Percentiles rank a stretch among this genome's conserved stretches.
Evolutionary conservation across 1,284 basidiomycete species (phyloP).

Genomic region (Peniophora sp.): DNA sequence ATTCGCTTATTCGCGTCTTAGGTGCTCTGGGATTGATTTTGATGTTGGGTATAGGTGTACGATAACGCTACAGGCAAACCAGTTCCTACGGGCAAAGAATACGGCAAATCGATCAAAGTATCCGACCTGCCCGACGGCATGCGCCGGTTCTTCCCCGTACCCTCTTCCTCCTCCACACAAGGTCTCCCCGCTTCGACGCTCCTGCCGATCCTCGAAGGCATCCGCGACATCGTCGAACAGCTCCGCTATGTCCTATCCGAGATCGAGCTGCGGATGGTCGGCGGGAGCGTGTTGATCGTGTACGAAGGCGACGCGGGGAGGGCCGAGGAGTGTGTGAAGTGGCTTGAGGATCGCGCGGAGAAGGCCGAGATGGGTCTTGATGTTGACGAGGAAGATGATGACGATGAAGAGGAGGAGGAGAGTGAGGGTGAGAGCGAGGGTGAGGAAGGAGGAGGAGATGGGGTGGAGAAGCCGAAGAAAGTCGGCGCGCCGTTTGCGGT

Average conservation of each 20-base stretch:
- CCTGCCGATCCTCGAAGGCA: conserved; percentile 48
- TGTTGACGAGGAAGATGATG: conserved; percentile 20
- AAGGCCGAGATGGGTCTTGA: conserved; percentile 28
- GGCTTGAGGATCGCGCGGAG: conserved; percentile 32
- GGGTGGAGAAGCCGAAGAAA: conserved; percentile 28
- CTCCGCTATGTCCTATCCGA: conserved; percentile 45
- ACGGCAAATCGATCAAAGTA: conserved; percentile 71
- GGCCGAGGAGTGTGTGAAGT: conserved; percentile 31
- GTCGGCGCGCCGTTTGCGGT: conserved; percentile 53
- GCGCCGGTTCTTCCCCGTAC: conserved; percentile 69
- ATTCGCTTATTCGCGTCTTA: not conserved
- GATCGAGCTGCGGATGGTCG: conserved; percentile 77
- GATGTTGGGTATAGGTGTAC: conserved; percentile 51
- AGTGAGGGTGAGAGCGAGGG: conserved; percentile 27
- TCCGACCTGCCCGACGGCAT: conserved; percentile 70
- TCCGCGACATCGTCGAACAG: conserved; percentile 50
- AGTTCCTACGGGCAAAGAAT: conserved; percentile 65
- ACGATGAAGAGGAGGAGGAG: conserved; percentile 26
- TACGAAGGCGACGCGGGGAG: conserved; percentile 68
- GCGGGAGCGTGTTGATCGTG: conserved; percentile 72
- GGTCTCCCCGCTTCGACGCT: conserved; percentile 53
- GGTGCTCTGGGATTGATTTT: not conserved
- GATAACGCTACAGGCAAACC: conserved; percentile 47
- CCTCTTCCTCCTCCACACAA: conserved; percentile 12
- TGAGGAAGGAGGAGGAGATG: conserved; percentile 27